phyloP scores from a whole-genome alignment of 441 rosid genomes.

The Populus hybrid region DNA sequence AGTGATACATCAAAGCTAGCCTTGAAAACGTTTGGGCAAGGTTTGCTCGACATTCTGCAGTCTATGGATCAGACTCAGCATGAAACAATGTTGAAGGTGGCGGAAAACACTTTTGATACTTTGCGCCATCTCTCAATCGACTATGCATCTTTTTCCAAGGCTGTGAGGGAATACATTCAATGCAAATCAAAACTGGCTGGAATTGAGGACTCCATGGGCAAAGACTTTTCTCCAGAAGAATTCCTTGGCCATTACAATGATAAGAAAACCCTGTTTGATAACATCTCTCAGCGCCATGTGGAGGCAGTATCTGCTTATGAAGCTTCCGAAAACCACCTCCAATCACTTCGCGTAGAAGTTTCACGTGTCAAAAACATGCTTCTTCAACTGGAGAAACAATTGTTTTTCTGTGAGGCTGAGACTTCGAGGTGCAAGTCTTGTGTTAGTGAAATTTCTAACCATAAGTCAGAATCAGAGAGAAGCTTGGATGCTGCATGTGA shows the following conservation, averaged over 20 bases:
- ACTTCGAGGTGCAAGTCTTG: conserved; percentile 21
- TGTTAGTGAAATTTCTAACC: conserved; percentile 14
- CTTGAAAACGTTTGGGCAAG: conserved; percentile 10
- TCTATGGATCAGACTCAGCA: conserved; percentile 19
- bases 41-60: conserved; percentile 1
- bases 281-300: conserved; percentile 21
- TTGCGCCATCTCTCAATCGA: background rate
- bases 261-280: background rate
- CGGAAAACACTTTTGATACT: conserved; percentile 3
- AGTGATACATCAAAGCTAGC: background rate
- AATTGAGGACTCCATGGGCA: conserved; percentile 16
- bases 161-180: conserved; percentile 9
- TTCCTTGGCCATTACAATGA: conserved; percentile 4
- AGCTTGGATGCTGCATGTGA: conserved; percentile 24
- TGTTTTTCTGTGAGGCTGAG: conserved; percentile 27
- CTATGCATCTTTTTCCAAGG: background rate
- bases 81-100: conserved; percentile 7
- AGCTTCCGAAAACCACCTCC: conserved; percentile 16
- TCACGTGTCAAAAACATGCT: conserved; percentile 21
- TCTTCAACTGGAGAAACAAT: conserved; percentile 24
- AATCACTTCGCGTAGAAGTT: conserved; percentile 23
- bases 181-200: conserved; percentile 5
- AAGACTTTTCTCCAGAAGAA: background rate
- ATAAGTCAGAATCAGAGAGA: conserved; percentile 24
- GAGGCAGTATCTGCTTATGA: conserved; percentile 23